Evolutionary conservation across 1,139 yeast genomes (phyloP).

Genomic region (Yamadazyma siamensis): DNA sequence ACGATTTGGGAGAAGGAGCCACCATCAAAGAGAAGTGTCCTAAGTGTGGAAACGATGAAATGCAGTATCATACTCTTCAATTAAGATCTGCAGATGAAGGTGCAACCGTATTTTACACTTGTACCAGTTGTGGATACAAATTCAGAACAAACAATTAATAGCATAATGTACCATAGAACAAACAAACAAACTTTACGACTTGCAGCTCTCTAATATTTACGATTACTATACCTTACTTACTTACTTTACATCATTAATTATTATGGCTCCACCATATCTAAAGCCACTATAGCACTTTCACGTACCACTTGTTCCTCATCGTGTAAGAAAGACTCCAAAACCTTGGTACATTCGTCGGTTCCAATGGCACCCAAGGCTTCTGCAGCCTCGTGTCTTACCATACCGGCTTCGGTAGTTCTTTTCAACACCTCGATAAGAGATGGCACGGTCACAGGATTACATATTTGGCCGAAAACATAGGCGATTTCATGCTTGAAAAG

Average conservation of each 20-base stretch:
- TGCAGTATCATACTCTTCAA: slow-evolving; percentile 96
- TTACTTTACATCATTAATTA: no score
- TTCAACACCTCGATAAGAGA: slow-evolving; percentile 77
- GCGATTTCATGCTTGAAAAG: slow-evolving; percentile 97
- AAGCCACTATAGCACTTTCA: slow-evolving; percentile 93
- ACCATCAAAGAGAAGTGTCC: slow-evolving; percentile 97
- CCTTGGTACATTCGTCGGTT: slow-evolving; percentile 92
- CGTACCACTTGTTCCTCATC: slow-evolving; percentile 89
- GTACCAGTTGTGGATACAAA: slow-evolving; percentile 88
- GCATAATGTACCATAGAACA: slow-evolving; percentile 9
- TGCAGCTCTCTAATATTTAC: no score
- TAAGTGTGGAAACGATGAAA: slow-evolving; percentile 94
- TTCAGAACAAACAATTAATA: slow-evolving; percentile 82
- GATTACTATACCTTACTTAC: no score
- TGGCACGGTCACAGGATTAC: slow-evolving; percentile 92
- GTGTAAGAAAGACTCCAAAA: slow-evolving; percentile 70
- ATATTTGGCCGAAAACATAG: slow-evolving; percentile 94
- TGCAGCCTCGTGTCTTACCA: slow-evolving; percentile 99
- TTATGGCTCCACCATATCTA: slow-evolving; percentile 99
- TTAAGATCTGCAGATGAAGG: slow-evolving; percentile 99
- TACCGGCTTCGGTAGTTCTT: slow-evolving; percentile 80
- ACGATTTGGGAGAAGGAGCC: slow-evolving; percentile 90
- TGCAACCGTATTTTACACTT: slow-evolving; percentile 92
- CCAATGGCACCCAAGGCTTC: slow-evolving; percentile 98
- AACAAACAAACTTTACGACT: no score